Percentiles rank a stretch among this genome's conserved stretches.
Evolutionary conservation across 2,329 filamentous ascomycete species (phyloP).

Genomic region (Capronia coronata): DNA sequence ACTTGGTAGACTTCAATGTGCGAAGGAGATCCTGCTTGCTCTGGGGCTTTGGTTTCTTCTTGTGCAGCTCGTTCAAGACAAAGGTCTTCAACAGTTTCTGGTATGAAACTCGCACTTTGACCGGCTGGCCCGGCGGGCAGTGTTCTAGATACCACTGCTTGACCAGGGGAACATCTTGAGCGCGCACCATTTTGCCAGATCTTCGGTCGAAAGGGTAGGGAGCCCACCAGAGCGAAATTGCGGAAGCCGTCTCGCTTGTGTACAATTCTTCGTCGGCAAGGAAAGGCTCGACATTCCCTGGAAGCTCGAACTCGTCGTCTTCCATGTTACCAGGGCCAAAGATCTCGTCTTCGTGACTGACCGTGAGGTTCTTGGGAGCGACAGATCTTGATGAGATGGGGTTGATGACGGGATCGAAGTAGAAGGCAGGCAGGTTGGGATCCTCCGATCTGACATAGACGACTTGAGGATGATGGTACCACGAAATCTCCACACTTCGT

Average conservation of each 20-base stretch:
- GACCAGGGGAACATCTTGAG: constrained; percentile 91
- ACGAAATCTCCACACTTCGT: constrained; percentile 83
- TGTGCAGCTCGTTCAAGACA: constrained; percentile 93
- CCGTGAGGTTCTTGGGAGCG: constrained; percentile 83
- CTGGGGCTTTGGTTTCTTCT: constrained; percentile 88
- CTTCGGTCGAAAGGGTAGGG: constrained; percentile 92
- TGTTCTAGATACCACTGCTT: constrained; percentile 99
- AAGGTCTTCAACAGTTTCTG: constrained; percentile 96
- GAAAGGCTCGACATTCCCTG: constrained; percentile 75
- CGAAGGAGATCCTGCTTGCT: constrained; percentile 88
- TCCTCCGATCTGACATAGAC: constrained; percentile 87
- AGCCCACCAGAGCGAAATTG: constrained; percentile 96
- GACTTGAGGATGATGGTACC: constrained; percentile 88
- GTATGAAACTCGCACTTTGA: constrained; percentile 96
- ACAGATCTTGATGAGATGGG: constrained; percentile 94
- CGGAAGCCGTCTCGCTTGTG: constrained; percentile 80
- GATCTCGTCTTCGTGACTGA: constrained; percentile 88
- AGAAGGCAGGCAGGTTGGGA: constrained; percentile 84
- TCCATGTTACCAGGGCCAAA: constrained; percentile 78
- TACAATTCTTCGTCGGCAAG: constrained; percentile 82
- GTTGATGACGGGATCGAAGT: constrained; percentile 96
- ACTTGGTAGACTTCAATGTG: constrained; percentile 91
- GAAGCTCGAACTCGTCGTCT: constrained; percentile 79
- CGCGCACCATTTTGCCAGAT: constrained; percentile 91
- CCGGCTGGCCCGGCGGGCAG: constrained; percentile 79